Percentiles rank a stretch among this genome's conserved stretches.
Conservation (phyloP, 192 early-diverging fungal species). For the Thamnidium elegans region DNA sequence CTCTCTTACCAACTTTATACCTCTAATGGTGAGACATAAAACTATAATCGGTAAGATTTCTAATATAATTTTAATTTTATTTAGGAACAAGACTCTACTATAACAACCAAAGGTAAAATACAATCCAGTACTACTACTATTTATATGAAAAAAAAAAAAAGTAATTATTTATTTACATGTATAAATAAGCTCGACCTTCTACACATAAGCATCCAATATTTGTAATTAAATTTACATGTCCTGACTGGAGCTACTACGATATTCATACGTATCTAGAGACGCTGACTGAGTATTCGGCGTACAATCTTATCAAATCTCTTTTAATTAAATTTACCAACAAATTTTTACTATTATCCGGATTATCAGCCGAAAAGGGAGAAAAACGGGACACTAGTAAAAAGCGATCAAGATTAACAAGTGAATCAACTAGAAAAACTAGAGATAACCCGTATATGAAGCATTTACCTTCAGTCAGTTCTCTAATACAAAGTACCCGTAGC, state of each 20-base stretch:
- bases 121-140: too few relatives aligned
- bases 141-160: too few relatives aligned
- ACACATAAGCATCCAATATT: constrained; percentile 48
- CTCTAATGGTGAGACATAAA: background rate
- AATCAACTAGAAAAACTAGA: too few relatives aligned
- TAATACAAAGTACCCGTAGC: background rate
- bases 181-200: too few relatives aligned
- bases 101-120: background rate
- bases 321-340: background rate
- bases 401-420: too few relatives aligned
- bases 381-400: too few relatives aligned
- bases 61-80: background rate
- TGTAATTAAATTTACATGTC: constrained; percentile 50
- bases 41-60: too few relatives aligned
- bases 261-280: constrained; percentile 2
- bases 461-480: too few relatives aligned
- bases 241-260: constrained; percentile 13
- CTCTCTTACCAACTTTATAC: constrained; percentile 29
- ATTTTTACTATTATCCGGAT: background rate
- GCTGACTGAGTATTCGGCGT: background rate
- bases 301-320: background rate
- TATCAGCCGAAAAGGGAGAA: too few relatives aligned
- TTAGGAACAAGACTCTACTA: background rate
- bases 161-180: too few relatives aligned
- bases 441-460: too few relatives aligned